Conservation (phyloP, 768 basidiomycete genomes). For the Rhizopogon vesiculosus region DNA sequence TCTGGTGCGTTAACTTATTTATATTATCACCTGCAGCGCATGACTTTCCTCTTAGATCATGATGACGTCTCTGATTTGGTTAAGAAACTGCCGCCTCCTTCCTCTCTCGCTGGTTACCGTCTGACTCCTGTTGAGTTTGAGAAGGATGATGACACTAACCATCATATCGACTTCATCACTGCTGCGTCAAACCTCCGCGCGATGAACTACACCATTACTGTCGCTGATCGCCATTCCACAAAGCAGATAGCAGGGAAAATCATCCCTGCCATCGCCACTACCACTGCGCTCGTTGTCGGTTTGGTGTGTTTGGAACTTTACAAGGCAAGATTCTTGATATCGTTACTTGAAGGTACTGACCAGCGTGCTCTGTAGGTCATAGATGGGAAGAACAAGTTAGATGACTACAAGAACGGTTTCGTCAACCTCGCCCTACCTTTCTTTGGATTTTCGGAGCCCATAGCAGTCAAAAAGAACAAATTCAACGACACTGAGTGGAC, state of each 20-base stretch:
- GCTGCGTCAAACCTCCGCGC: constrained; percentile 96
- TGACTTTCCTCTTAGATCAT: constrained; percentile 28
- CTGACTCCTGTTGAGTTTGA: constrained; percentile 95
- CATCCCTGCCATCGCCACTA: constrained; percentile 99
- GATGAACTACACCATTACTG: constrained; percentile 85
- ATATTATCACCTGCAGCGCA: not conserved
- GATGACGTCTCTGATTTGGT: constrained; percentile 53
- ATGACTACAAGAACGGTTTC: constrained; percentile 98
- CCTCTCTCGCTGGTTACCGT: constrained; percentile 93
- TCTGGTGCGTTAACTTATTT: constrained; percentile 14
- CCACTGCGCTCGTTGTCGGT: constrained; percentile 93
- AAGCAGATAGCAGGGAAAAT: constrained; percentile 99
- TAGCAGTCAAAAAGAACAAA: constrained; percentile 84
- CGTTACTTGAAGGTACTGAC: constrained; percentile 2
- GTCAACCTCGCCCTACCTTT: constrained; percentile 96
- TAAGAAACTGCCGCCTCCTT: constrained; percentile 79
- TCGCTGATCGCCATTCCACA: constrained; percentile 86
- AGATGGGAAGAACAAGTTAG: constrained; percentile 89
- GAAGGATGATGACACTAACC: constrained; percentile 97
- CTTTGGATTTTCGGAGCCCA: constrained; percentile 98
- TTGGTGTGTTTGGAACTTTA: constrained; percentile 94
- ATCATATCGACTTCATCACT: constrained; percentile 99
- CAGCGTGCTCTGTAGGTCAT: constrained; percentile 60
- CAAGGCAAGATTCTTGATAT: constrained; percentile 54
- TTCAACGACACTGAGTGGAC: constrained; percentile 92